phyloP scores from a whole-genome alignment of 805 yeast genomes.

The Candida khao-thaluensis region DNA sequence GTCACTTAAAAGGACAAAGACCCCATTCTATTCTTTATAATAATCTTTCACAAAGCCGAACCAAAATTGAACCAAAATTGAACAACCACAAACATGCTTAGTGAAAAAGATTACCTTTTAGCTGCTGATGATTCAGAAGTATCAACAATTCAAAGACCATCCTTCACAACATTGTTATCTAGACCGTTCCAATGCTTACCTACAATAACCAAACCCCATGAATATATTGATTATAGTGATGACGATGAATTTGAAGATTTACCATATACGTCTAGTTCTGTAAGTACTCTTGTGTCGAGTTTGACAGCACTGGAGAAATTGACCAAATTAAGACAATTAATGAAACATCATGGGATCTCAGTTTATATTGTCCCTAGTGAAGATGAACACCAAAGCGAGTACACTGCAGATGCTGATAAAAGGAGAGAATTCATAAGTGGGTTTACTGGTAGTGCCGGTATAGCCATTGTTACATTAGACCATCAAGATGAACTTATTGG shows the following conservation, averaged over 20 bases:
- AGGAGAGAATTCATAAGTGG: conserved; percentile 82
- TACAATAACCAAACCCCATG: not conserved
- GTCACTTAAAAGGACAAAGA: too few relatives aligned
- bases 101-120: conserved; percentile 19
- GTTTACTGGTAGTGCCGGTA: conserved; percentile 91
- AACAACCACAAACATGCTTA: too few relatives aligned
- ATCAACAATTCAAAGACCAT: conserved; percentile 20
- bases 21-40: too few relatives aligned
- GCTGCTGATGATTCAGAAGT: conserved; percentile 15
- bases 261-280: conserved; percentile 19
- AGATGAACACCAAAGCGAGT: conserved; percentile 93
- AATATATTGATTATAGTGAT: conserved; percentile 8
- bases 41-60: too few relatives aligned
- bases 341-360: conserved; percentile 63
- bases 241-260: conserved; percentile 24
- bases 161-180: conserved; percentile 19
- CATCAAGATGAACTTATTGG: conserved; percentile 49
- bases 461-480: conserved; percentile 71
- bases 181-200: conserved; percentile 29
- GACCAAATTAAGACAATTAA: conserved; percentile 55
- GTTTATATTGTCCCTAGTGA: conserved; percentile 82
- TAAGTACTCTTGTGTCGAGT: conserved; percentile 2
- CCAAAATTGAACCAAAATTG: too few relatives aligned
- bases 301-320: conserved; percentile 62
- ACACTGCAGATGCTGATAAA: conserved; percentile 77